Evolutionary conservation across 495 filamentous ascomycete genomes (phyloP).

Genomic region (Parathielavia hyrcaniae): DNA sequence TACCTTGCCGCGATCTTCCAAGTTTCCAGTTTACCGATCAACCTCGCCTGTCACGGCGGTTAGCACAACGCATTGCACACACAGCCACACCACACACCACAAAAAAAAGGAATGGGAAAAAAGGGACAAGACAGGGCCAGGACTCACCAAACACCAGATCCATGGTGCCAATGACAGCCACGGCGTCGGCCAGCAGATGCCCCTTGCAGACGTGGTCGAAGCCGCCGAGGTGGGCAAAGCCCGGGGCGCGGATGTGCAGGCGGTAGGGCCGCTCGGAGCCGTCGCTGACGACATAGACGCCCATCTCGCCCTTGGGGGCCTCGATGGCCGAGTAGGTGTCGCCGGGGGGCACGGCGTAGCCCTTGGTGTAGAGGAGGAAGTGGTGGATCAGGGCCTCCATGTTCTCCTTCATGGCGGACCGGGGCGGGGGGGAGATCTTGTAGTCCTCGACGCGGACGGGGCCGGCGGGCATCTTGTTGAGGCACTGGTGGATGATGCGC

Average conservation of each 20-base stretch:
- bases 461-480: slow-evolving; percentile 97
- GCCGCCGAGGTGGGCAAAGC: slow-evolving; percentile 89
- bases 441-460: slow-evolving; percentile 96
- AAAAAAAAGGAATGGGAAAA: neutral
- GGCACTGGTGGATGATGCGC: slow-evolving; percentile 95
- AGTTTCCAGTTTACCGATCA: slow-evolving; percentile 39
- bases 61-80: neutral
- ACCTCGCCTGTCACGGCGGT: slow-evolving; percentile 38
- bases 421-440: slow-evolving; percentile 93
- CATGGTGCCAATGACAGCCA: slow-evolving; percentile 94
- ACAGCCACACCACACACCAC: no score
- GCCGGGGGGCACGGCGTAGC: slow-evolving; percentile 93
- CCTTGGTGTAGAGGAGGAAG: slow-evolving; percentile 97
- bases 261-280: slow-evolving; percentile 94
- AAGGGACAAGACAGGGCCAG: neutral
- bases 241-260: slow-evolving; percentile 94
- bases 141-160: slow-evolving; percentile 63
- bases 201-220: slow-evolving; percentile 91
- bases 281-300: slow-evolving; percentile 93
- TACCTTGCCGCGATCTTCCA: slow-evolving; percentile 1
- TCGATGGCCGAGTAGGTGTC: slow-evolving; percentile 98
- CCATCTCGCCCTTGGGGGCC: slow-evolving; percentile 99
- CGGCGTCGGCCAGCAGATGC: slow-evolving; percentile 92
- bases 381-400: slow-evolving; percentile 99
- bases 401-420: slow-evolving; percentile 99